Evolutionary conservation across 768 basidiomycete genomes (phyloP).

Genomic region (Coprinopsis strossmayeri): DNA sequence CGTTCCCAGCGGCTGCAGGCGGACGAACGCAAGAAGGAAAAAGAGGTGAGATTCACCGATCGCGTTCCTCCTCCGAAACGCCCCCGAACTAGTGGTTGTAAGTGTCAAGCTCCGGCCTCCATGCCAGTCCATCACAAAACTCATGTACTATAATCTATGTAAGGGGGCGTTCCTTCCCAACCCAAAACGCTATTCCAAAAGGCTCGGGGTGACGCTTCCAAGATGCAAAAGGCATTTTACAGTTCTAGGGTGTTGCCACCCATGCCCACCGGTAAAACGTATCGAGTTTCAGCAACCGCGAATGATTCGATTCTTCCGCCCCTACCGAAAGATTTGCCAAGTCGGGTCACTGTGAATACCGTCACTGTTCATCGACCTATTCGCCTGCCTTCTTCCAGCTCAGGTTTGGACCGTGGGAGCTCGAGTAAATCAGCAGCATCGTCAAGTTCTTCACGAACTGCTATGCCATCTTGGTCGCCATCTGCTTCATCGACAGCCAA

Average conservation of each 20-base stretch:
- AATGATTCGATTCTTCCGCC: conserved; percentile 28
- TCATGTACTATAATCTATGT: conserved; percentile 12
- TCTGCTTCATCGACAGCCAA: neutral
- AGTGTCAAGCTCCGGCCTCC: conserved; percentile 20
- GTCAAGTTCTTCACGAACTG: conserved; percentile 2
- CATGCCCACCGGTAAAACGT: conserved; percentile 40
- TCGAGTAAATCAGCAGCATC: conserved; percentile 4
- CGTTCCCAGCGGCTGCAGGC: conserved; percentile 62
- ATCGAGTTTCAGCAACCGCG: conserved; percentile 32
- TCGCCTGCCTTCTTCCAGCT: conserved; percentile 8
- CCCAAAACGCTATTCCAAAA: conserved; percentile 77
- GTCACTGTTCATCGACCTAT: conserved; percentile 34
- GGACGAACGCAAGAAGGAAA: conserved; percentile 70
- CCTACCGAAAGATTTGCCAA: conserved; percentile 26
- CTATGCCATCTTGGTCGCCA: neutral
- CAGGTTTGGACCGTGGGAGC: conserved; percentile 2
- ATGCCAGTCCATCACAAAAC: conserved; percentile 7
- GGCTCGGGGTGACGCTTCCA: conserved; percentile 63
- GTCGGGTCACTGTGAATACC: conserved; percentile 47
- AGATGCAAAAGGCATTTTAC: conserved; percentile 57
- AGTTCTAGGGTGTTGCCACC: conserved; percentile 47
- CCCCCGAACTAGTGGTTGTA: conserved; percentile 44
- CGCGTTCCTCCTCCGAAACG: conserved; percentile 63
- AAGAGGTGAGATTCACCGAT: conserved; percentile 71
- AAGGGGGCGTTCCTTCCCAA: conserved; percentile 32